A percentile compares a stretch with the other conserved stretches of the same genome.
These are phyloP conservation scores for Linum trigynum DNA, from an alignment of 345 rosid species.

Conservation along the genomic window DNA sequence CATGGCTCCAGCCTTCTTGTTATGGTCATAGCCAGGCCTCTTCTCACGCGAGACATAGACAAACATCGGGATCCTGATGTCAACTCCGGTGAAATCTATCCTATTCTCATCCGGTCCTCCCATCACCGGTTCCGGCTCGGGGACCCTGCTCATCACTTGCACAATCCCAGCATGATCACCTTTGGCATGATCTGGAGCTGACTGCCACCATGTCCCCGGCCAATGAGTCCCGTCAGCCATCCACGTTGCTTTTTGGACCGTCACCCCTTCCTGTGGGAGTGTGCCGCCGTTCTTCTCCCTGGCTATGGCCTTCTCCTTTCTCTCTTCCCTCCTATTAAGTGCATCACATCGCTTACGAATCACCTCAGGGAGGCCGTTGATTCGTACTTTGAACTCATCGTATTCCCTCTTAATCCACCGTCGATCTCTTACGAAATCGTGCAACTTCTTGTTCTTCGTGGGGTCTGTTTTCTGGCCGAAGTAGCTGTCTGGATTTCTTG, in stretches of 20 bases:
- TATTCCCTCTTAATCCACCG: slow-evolving; percentile 97
- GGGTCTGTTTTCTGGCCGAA: slow-evolving; percentile 64
- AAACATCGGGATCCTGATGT: slow-evolving; percentile 75
- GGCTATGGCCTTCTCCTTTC: slow-evolving; percentile 45
- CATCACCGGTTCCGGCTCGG: slow-evolving; percentile 60
- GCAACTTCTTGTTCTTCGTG: slow-evolving; percentile 68
- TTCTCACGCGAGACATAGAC: slow-evolving; percentile 77
- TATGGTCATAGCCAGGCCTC: slow-evolving; percentile 75
- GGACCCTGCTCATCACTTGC: slow-evolving; percentile 78
- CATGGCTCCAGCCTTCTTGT: slow-evolving; percentile 97
- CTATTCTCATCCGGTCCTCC: slow-evolving; percentile 57
- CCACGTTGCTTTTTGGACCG: slow-evolving; percentile 68
- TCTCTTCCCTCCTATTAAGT: slow-evolving; percentile 47
- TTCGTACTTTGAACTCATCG: slow-evolving; percentile 89
- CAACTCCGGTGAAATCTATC: slow-evolving; percentile 68
- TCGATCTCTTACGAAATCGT: slow-evolving; percentile 84
- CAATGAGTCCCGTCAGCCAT: slow-evolving; percentile 98
- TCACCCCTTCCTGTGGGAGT: slow-evolving; percentile 38
- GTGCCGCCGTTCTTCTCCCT: slow-evolving; percentile 52
- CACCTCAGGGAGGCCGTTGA: slow-evolving; percentile 74
- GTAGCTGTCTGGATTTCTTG: slow-evolving; percentile 87
- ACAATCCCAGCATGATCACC: slow-evolving; percentile 91
- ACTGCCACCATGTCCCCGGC: slow-evolving; percentile 84
- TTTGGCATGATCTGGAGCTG: slow-evolving; percentile 60
- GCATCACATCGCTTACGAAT: slow-evolving; percentile 60